Evolutionary conservation across 2,329 filamentous ascomycete genomes (phyloP).

Genomic region (Cylindrodendrum hubeiense): DNA sequence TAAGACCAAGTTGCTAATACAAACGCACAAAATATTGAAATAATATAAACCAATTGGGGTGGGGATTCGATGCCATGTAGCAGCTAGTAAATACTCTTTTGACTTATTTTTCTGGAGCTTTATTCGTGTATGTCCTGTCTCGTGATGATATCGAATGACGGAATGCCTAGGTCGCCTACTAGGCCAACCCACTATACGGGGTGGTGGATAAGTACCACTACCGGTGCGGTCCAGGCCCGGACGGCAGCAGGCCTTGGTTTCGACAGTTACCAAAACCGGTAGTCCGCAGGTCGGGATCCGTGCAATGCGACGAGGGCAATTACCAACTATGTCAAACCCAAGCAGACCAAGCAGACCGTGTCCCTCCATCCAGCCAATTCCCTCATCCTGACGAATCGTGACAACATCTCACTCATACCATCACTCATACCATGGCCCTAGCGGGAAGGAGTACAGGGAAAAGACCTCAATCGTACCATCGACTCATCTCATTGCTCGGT

Average conservation of each 20-base stretch:
- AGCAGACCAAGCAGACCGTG: neutral
- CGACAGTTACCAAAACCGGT: neutral
- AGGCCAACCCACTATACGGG: too few species aligned
- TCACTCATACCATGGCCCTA: neutral
- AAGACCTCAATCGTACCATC: constrained; percentile 21
- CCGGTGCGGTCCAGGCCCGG: too few species aligned
- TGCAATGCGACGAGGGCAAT: neutral
- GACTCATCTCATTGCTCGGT: constrained; percentile 11
- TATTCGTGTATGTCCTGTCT: too few species aligned
- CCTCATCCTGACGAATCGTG: neutral
- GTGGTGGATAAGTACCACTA: too few species aligned
- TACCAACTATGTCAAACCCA: neutral
- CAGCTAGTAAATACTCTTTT: too few species aligned
- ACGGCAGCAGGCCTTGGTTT: neutral
- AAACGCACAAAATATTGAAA: too few species aligned
- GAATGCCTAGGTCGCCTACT: too few species aligned
- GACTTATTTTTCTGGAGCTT: too few species aligned
- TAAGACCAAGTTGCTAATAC: too few species aligned
- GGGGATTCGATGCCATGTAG: too few species aligned
- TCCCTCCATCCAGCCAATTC: neutral
- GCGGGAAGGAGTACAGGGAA: neutral
- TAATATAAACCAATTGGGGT: too few species aligned
- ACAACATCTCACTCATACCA: neutral
- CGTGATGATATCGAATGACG: too few species aligned
- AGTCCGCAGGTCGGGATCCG: neutral